Evolutionary conservation across 129 eudicot genomes (phyloP).

Genomic region (Silybum marianum): DNA sequence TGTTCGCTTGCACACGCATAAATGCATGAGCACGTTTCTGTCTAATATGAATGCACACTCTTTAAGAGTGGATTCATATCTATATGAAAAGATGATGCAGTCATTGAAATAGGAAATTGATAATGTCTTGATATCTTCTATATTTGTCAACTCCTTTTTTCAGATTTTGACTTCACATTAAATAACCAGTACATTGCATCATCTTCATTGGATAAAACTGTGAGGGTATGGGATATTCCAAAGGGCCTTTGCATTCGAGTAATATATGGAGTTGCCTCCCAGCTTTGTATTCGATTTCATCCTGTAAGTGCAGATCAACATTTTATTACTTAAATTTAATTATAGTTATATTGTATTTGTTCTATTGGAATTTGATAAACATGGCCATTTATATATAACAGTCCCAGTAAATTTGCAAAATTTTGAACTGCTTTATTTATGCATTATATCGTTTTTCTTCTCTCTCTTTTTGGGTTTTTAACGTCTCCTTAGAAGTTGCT

Average conservation of each 20-base stretch:
- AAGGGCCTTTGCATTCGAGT: constrained; percentile 89
- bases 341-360: not conserved
- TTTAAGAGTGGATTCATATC: constrained; percentile 14
- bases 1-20: not conserved
- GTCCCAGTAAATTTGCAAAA: constrained; percentile 8
- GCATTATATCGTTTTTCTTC: not conserved
- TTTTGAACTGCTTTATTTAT: not conserved
- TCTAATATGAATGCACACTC: constrained; percentile 10
- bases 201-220: constrained; percentile 93
- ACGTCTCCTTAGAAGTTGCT: not conserved
- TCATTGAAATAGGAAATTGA: not conserved
- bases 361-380: not conserved
- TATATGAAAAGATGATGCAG: constrained; percentile 10
- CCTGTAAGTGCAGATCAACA: constrained; percentile 64
- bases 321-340: not conserved
- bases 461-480: not conserved
- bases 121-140: constrained; percentile 3
- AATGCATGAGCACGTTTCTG: not conserved
- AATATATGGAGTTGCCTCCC: constrained; percentile 92
- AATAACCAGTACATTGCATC: constrained; percentile 97
- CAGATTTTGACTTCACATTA: constrained; percentile 95
- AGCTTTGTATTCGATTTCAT: constrained; percentile 90
- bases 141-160: constrained; percentile 10
- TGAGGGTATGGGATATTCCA: constrained; percentile 95
- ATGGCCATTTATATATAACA: not conserved